phyloP scores from a whole-genome alignment of 331 rosid genomes.

The Prunus yedoensis region DNA sequence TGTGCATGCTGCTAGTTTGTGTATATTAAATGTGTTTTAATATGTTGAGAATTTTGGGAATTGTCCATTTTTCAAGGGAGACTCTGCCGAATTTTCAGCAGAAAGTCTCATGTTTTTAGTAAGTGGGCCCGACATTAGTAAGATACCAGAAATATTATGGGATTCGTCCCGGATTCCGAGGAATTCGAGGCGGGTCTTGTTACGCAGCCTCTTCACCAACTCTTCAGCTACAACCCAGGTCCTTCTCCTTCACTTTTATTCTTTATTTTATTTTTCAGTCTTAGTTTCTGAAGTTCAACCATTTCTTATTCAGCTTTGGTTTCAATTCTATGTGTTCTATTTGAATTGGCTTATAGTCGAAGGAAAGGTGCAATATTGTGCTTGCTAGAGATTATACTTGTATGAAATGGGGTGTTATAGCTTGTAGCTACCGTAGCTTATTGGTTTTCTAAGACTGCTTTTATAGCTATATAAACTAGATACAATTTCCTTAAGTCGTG shows the following conservation, averaged over 20 bases:
- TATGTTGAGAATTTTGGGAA: too few relatives aligned
- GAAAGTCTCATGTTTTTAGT: too few relatives aligned
- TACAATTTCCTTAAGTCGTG: background rate
- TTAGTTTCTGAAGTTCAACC: background rate
- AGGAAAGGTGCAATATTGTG: background rate
- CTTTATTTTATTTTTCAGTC: background rate
- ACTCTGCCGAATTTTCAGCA: too few relatives aligned
- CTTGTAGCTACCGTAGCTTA: background rate
- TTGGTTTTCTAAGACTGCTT: background rate
- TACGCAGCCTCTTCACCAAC: conserved; percentile 51
- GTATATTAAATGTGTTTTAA: too few relatives aligned
- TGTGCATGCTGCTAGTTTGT: too few relatives aligned
- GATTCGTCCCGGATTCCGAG: too few relatives aligned
- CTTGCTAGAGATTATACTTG: background rate
- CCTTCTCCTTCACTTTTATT: background rate
- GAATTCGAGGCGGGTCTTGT: too few relatives aligned
- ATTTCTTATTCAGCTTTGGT: background rate
- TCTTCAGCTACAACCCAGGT: conserved; percentile 61
- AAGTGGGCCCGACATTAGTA: too few relatives aligned
- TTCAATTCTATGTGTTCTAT: background rate
- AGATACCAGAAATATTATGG: too few relatives aligned
- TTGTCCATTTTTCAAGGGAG: too few relatives aligned
- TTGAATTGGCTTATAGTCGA: background rate
- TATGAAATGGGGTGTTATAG: background rate
- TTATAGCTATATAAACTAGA: background rate